phyloP scores from a whole-genome alignment of 2,329 filamentous ascomycete genomes.

The Fusarium sp. region DNA sequence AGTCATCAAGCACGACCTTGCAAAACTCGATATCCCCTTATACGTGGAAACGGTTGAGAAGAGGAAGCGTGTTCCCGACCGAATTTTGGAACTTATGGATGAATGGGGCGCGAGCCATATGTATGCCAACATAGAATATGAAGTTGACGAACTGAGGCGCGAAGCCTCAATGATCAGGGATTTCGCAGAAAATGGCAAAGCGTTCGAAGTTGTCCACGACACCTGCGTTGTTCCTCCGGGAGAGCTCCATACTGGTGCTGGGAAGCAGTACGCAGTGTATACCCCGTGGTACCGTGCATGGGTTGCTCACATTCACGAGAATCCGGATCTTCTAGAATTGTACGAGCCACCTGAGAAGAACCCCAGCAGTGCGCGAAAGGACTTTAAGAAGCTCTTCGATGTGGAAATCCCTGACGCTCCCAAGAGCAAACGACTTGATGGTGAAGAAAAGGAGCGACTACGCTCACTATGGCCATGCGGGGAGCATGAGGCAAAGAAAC shows the following conservation, averaged over 20 bases:
- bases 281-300: slow-evolving; percentile 84
- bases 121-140: slow-evolving; percentile 89
- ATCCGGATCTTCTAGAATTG: slow-evolving; percentile 74
- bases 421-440: slow-evolving; percentile 69
- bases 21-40: slow-evolving; percentile 79
- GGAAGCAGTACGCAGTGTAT: slow-evolving; percentile 87
- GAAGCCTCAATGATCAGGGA: slow-evolving; percentile 75
- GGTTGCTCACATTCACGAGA: slow-evolving; percentile 77
- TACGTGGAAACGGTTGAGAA: slow-evolving; percentile 78
- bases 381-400: slow-evolving; percentile 70
- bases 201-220: slow-evolving; percentile 81
- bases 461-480: slow-evolving; percentile 77
- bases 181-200: slow-evolving; percentile 72
- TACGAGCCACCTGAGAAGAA: slow-evolving; percentile 62
- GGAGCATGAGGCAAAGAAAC: slow-evolving; percentile 75
- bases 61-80: slow-evolving; percentile 70
- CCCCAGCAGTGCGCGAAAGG: slow-evolving; percentile 52
- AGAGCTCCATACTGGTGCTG: slow-evolving; percentile 71
- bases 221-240: slow-evolving; percentile 86
- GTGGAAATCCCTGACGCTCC: slow-evolving; percentile 71
- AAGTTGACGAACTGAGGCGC: slow-evolving; percentile 87
- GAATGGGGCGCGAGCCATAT: slow-evolving; percentile 81
- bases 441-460: slow-evolving; percentile 70
- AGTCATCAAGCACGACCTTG: slow-evolving; percentile 74
- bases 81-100: slow-evolving; percentile 74